A percentile compares a stretch with the other conserved stretches of the same genome.
phyloP scores from a whole-genome alignment of 371 early-diverging fungal species.

The Rhizopus delemar region DNA sequence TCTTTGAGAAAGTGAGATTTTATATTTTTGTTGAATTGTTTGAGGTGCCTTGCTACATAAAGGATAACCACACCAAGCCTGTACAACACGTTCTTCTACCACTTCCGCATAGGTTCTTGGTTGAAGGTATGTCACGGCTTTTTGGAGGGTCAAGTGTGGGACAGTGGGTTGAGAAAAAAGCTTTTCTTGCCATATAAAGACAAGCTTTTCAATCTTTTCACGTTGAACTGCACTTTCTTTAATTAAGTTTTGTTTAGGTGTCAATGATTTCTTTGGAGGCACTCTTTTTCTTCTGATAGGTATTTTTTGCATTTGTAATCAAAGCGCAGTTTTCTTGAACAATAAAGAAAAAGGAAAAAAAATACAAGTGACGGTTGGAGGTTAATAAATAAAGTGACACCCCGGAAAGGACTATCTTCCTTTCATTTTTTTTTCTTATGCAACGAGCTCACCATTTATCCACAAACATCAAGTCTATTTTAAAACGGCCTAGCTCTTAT shows the following conservation, averaged over 20 bases:
- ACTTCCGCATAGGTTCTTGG: constrained; percentile 63
- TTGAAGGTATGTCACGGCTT: constrained; percentile 42
- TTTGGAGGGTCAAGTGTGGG: constrained; percentile 16
- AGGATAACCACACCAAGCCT: constrained; percentile 72
- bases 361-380: too few species aligned
- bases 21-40: constrained; percentile 41
- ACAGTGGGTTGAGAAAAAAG: constrained; percentile 42
- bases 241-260: constrained; percentile 48
- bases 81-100: constrained; percentile 66
- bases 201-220: constrained; percentile 48
- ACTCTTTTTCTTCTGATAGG: not conserved
- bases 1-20: constrained; percentile 59
- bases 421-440: too few species aligned
- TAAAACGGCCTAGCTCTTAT: too few species aligned
- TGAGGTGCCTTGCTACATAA: constrained; percentile 47
- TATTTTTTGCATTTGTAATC: not conserved
- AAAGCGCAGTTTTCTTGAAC: too few species aligned
- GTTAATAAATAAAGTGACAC: too few species aligned
- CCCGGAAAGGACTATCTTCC: too few species aligned
- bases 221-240: constrained; percentile 54
- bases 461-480: too few species aligned
- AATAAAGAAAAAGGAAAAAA: too few species aligned
- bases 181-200: constrained; percentile 62
- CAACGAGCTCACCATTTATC: too few species aligned
- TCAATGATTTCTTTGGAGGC: constrained; percentile 27